Conservation (phyloP, 306 rosid species). For the Sindora glabra region DNA sequence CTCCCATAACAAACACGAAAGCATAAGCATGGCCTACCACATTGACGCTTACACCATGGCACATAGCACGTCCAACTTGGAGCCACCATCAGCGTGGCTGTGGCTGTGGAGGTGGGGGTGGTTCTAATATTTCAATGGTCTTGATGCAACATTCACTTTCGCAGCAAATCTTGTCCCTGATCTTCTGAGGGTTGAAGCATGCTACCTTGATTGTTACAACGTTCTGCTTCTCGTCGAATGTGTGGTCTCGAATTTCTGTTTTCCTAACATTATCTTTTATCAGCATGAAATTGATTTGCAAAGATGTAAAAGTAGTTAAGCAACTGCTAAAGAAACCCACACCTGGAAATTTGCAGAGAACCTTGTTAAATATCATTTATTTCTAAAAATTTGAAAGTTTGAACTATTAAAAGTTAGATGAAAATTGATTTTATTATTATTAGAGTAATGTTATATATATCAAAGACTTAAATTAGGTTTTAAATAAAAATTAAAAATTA, state of each 20-base stretch:
- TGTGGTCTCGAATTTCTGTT: slow-evolving; percentile 77
- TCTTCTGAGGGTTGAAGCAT: slow-evolving; percentile 68
- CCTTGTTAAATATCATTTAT: too few species aligned
- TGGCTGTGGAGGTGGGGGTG: slow-evolving; percentile 21
- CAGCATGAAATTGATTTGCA: too few species aligned
- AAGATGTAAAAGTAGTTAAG: too few species aligned
- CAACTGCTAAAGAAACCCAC: too few species aligned
- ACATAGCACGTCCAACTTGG: slow-evolving; percentile 23
- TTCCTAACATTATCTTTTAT: too few species aligned
- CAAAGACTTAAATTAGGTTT: too few species aligned
- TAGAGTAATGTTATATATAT: too few species aligned
- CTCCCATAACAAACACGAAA: slow-evolving; percentile 11
- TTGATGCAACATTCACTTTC: slow-evolving; percentile 51
- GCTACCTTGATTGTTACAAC: slow-evolving; percentile 54
- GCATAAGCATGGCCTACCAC: slow-evolving; percentile 31
- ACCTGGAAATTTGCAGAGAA: too few species aligned
- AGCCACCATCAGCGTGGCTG: background rate
- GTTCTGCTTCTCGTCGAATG: slow-evolving; percentile 47
- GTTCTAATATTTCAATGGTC: slow-evolving; percentile 57
- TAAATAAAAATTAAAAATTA: too few species aligned
- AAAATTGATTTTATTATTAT: too few species aligned
- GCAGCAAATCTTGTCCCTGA: slow-evolving; percentile 45
- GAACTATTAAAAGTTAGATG: too few species aligned
- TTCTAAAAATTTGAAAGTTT: too few species aligned
- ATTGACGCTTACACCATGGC: slow-evolving; percentile 21